phyloP scores from a whole-genome alignment of 805 yeast genomes.

The Kodamaea sagamina region DNA sequence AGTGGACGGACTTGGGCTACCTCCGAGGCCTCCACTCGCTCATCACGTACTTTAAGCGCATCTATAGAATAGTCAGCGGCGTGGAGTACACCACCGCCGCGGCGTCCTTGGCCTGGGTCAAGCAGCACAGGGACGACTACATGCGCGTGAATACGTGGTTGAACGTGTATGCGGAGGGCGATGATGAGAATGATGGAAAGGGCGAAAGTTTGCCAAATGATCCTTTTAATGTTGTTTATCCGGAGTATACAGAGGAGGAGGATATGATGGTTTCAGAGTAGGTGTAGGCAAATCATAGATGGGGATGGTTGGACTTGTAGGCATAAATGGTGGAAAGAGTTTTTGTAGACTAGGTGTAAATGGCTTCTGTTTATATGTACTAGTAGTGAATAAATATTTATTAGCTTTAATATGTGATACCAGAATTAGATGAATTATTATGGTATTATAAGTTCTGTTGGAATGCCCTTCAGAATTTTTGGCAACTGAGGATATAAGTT shows the following conservation, averaged over 20 bases:
- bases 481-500: no score
- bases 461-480: no score
- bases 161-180: constrained; percentile 32
- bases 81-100: constrained; percentile 29
- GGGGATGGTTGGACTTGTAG: no score
- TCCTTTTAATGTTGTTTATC: constrained; percentile 25
- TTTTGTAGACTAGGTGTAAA: no score
- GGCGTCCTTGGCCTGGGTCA: constrained; percentile 19
- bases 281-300: no score
- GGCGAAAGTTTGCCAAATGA: constrained; percentile 16
- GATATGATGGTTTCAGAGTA: constrained; percentile 18
- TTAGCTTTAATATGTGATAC: no score
- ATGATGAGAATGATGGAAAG: constrained; percentile 13
- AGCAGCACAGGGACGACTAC: constrained; percentile 17
- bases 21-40: constrained; percentile 78
- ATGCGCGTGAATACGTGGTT: constrained; percentile 32
- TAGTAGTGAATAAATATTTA: no score
- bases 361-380: no score
- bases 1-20: constrained; percentile 77
- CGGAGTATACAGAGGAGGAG: constrained; percentile 19
- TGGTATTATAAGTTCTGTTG: no score
- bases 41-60: constrained; percentile 59
- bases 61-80: constrained; percentile 59
- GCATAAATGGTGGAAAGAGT: no score
- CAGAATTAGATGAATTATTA: no score